These are phyloP conservation scores for Fusarium gaditjirri DNA, from an alignment of 2,329 filamentous ascomycete genomes.

Conservation along the genomic window DNA sequence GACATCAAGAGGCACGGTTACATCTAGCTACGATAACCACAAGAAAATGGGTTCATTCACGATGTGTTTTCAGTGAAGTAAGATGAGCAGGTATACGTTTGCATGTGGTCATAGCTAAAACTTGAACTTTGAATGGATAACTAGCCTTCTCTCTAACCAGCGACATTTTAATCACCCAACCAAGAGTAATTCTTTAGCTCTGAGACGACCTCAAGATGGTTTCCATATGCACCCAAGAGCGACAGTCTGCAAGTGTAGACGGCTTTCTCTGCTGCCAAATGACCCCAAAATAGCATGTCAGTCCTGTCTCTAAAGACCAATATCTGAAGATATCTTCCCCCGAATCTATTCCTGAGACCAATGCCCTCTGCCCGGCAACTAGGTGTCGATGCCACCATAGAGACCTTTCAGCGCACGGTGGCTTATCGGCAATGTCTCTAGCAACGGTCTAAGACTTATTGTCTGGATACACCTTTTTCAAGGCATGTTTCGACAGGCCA, in stretches of 20 bases:
- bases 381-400: accelerated
- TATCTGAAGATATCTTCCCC: not conserved
- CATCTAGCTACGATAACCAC: not conserved
- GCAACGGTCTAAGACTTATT: not conserved
- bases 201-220: not conserved
- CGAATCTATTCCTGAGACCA: not conserved
- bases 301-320: not conserved
- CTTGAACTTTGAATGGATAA: not conserved
- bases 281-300: not conserved
- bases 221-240: not conserved
- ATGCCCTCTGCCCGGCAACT: not conserved
- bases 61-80: not conserved
- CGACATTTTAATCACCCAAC: not conserved
- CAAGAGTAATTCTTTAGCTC: not conserved
- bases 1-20: not conserved
- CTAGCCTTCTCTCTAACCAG: not conserved
- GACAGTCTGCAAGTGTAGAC: not conserved
- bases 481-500: not conserved
- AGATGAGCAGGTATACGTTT: not conserved
- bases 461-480: not conserved
- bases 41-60: not conserved
- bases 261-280: not conserved
- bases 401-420: not conserved
- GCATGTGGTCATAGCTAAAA: not conserved
- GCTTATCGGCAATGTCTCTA: accelerated